These are phyloP conservation scores for Blastobotrys capitulatus DNA, from an alignment of 1,139 yeast genomes.

Conservation along the genomic window DNA sequence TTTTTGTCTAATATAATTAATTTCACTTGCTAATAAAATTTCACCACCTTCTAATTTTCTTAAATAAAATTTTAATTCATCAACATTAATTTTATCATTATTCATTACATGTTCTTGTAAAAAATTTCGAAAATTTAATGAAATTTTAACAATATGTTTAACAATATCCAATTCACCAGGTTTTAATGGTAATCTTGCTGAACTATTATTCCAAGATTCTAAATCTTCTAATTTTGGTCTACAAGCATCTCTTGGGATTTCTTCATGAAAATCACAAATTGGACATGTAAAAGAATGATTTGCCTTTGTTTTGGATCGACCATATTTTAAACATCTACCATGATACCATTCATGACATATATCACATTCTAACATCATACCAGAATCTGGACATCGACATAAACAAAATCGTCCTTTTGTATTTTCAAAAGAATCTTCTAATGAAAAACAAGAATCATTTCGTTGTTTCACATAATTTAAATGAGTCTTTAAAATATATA, in stretches of 20 bases:
- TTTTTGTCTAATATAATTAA: conserved; percentile 29
- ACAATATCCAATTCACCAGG: conserved; percentile 29
- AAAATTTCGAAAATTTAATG: conserved; percentile 25
- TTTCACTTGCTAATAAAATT: conserved; percentile 30
- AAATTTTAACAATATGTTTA: conserved; percentile 33
- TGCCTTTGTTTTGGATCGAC: conserved; percentile 18
- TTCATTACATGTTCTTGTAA: conserved; percentile 22
- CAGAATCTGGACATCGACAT: conserved; percentile 60
- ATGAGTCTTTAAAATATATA: conserved; percentile 32
- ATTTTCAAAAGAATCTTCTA: conserved; percentile 37
- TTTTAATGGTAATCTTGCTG: conserved; percentile 23
- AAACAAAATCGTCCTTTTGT: conserved; percentile 46
- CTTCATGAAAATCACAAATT: conserved; percentile 47
- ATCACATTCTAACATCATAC: conserved; percentile 76
- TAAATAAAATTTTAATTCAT: conserved; percentile 39
- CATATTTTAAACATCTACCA: conserved; percentile 52
- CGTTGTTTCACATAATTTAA: conserved; percentile 34
- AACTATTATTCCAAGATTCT: conserved; percentile 24
- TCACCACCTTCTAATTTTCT: conserved; percentile 43
- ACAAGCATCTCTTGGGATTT: conserved; percentile 31
- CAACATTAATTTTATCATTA: conserved; percentile 18
- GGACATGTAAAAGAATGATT: conserved; percentile 56
- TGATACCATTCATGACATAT: conserved; percentile 80
- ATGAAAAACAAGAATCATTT: conserved; percentile 38
- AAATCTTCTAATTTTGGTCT: conserved; percentile 38